These are phyloP conservation scores for Colletotrichum tofieldiae DNA, from an alignment of 2,329 filamentous ascomycete genomes.

Conservation along the genomic window DNA sequence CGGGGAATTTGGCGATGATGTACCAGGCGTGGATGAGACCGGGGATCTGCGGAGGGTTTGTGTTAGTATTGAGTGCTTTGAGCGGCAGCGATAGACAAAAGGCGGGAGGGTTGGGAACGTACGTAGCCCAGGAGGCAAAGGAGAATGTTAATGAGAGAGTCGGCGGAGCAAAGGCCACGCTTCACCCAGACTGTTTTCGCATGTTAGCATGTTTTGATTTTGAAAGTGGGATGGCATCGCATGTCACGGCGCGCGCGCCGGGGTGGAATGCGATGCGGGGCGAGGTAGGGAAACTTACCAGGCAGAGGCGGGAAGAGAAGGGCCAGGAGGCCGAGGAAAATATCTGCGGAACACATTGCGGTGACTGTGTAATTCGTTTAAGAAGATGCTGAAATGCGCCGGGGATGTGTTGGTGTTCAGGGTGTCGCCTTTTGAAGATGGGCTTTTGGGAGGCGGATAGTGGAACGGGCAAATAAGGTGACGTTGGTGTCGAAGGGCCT, in stretches of 20 bases:
- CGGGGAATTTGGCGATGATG: slow-evolving; percentile 93
- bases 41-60: slow-evolving; percentile 69
- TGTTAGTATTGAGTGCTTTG: slow-evolving; percentile 44
- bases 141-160: slow-evolving; percentile 95
- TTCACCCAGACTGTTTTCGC: slow-evolving; percentile 90
- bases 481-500: slow-evolving; percentile 22
- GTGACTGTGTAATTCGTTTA: neutral
- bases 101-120: slow-evolving; percentile 47
- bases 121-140: slow-evolving; percentile 84
- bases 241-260: neutral
- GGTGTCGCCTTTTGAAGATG: slow-evolving; percentile 2
- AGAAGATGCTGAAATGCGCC: neutral
- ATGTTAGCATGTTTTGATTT: neutral
- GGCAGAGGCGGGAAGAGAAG: slow-evolving; percentile 77
- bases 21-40: slow-evolving; percentile 98
- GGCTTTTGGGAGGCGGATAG: neutral
- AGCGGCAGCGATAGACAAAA: slow-evolving; percentile 51
- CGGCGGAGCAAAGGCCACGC: slow-evolving; percentile 90
- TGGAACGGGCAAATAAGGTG: slow-evolving; percentile 13
- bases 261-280: slow-evolving; percentile 4
- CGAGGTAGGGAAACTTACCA: slow-evolving; percentile 63
- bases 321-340: slow-evolving; percentile 76
- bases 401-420: neutral
- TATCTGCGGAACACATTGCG: slow-evolving; percentile 72
- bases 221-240: neutral